Base-by-base conservation (phyloP, 2,329 filamentous ascomycete genomes). In the Cyphellophora europaea region DNA sequence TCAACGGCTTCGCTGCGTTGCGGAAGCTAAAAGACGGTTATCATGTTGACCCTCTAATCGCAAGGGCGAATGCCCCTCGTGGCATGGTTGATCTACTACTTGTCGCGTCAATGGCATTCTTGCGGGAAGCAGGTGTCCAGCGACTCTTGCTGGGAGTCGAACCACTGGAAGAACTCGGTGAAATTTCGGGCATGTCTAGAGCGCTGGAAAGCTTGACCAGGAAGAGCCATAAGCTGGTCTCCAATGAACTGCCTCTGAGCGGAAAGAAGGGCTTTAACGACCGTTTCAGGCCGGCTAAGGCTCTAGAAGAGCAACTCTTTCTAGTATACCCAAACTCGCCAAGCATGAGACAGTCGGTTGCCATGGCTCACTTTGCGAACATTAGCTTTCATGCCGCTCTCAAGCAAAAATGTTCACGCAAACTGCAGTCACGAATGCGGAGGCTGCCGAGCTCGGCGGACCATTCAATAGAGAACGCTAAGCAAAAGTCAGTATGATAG, bases 221-320 rank as follows among this genome's bases (percentile, higher is more conserved):
- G 3, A 43, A 48, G 2, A 31, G 56, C 12, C 56, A 63, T 38
- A 44, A 42, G 0, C 52, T 49, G 28, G 49, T 54, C 0, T 61
- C 58, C 33, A 46, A 44, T 5, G 47, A 53, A 10, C 42, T 62
- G 2, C 54, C 55, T 0, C 51, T 63, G 2, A 44, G 42, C 1
- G 60, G 60, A 1, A 63, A 63, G 45, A 61, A 59, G 38, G 53
- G 51, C 0, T 62, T 60, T 32, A 50, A 58, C 39, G 59, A 62
- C 33, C 61, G 61, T 32, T 62, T 59, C 36, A 48, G 48, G 2
- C 58, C 60, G 0, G 59, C 62, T 28, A 34, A 49, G 3, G 27
- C 23, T 1, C 50, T 57, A 23, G 55, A 55, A 6, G 51, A 53
- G 1, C 49, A 46, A 0, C 40, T 63, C 5, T 56, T 56, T 35